Evolutionary conservation across 2,329 filamentous ascomycete species (phyloP), one percentile per base, ranked within the genome.

Genomic region (Verticillium klebahnii): DNA sequence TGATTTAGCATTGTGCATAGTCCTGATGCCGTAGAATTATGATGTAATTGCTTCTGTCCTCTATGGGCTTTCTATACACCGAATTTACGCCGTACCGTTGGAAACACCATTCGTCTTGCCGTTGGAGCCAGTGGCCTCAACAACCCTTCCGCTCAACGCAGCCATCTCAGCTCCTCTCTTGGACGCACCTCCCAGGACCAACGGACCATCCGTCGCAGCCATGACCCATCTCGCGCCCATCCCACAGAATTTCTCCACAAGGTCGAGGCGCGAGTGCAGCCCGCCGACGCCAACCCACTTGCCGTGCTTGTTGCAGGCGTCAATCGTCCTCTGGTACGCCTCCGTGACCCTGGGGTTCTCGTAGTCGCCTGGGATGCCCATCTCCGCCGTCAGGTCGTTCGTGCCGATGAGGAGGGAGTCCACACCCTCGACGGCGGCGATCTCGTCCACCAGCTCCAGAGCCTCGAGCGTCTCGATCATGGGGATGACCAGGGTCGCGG

Each of bases 321-420:
- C 64, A 17, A 76, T 74, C 3, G 72, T 73, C 61, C 73, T 75
- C 45, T 72, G 64, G 7, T 75, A 70, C 0, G 72, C 66, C 6
- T 73, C 65, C 12, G 67, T 57, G 66, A 36, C 34, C 34, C 34
- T 45, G 1, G 70, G 65, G 63, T 75, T 73, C 34, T 78, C 75
- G 63, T 75, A 78, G 40, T 78, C 67, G 1, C 76, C 76, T 0
- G 75, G 76, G 37, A 77, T 78, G 0, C 77, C 78, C 68, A 80
- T 71, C 52, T 80, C 78, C 1, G 75, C 73, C 23, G 70, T 75
- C 57, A 80, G 66, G 61, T 80, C 79, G 57, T 80, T 80, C 1
- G 77, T 75, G 6, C 79, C 78, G 23, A 80, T 73, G 2, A 81
- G 67, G 0, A 81, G 66, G 1, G 69, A 73, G 62, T 81, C 78